Base-by-base conservation (phyloP, 106 monocot genomes). In the Phalaenopsis equestris region DNA sequence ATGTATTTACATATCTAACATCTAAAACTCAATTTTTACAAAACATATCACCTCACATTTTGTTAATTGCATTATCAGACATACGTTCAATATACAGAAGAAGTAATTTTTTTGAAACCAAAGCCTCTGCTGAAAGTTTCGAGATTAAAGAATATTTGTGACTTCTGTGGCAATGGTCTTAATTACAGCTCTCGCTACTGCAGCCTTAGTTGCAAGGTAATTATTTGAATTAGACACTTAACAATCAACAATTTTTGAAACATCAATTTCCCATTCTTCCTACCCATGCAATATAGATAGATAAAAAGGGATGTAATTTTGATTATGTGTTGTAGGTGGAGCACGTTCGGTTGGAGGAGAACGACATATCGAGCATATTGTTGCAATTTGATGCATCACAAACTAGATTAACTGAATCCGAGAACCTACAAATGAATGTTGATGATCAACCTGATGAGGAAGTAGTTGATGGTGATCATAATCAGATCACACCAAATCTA, bases 331-430 rank as follows among this genome's bases (percentile, higher is more conserved):
- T 41, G 80, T 80, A 96, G 96, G 96, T 96, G 11, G 90, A 96
- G 81, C 96, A 93, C 80, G 93, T 93, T 77, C 81, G 93, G 77
- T 5, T 85, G 38, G 91, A 96, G 85, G 96, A 91, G 5, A 87
- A 84, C 58, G 96, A 93, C 78, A 55, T 95, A 4, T 92, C 94
- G 0, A 86, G 87, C 90, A 95, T 95, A 72, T 77, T 95, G 70
- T 88, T 86, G 79, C 70, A 91, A 48, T 90, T 86, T 74, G 84
- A 88, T 75, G 86, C 84, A 79, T 80, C 90, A 2, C 90, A 95
- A 43, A 81, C 92, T 30, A 57, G 84, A 8, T 86, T 86, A 81
- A 84, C 86, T 0, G 82, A 79, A 78, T 89, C 86, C 4, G 89
- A 90, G 52, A 84, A 56, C 19, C 82, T 87, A 9, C 47, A 82